Percentiles rank a stretch among this genome's conserved stretches.
Evolutionary conservation across 2,329 filamentous ascomycete genomes (phyloP).

Genomic region (Lachnellula cervina): DNA sequence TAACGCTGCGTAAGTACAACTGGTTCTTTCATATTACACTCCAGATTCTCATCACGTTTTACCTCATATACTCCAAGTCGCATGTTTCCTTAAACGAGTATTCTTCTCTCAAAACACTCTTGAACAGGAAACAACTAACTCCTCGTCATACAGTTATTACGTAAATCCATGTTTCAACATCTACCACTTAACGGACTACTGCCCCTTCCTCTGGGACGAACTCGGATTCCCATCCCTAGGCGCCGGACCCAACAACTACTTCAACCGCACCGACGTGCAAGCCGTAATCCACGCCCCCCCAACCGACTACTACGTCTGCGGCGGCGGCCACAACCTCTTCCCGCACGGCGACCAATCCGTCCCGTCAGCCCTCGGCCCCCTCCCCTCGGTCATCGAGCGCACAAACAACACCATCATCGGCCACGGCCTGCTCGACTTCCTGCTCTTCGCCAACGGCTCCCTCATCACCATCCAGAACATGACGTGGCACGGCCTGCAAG

Average conservation of each 20-base stretch:
- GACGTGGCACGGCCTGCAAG: slow-evolving; percentile 63
- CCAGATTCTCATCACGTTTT: no score
- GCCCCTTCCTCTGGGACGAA: slow-evolving; percentile 27
- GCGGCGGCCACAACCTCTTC: slow-evolving; percentile 40
- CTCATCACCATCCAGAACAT: slow-evolving; percentile 65
- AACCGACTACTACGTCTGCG: slow-evolving; percentile 48
- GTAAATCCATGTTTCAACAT: slow-evolving; percentile 61
- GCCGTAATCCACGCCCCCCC: slow-evolving; percentile 53
- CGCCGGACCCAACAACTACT: slow-evolving; percentile 52
- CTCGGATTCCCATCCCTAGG: slow-evolving; percentile 43
- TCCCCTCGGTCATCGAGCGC: slow-evolving; percentile 56
- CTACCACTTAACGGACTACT: slow-evolving; percentile 53
- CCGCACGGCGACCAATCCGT: slow-evolving; percentile 42
- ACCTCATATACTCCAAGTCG: no score
- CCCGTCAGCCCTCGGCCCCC: slow-evolving; percentile 45
- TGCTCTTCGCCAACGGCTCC: slow-evolving; percentile 59
- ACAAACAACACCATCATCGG: slow-evolving; percentile 57
- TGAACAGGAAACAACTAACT: no score
- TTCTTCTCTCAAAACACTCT: no score
- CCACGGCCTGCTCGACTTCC: slow-evolving; percentile 57
- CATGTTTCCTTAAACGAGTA: no score
- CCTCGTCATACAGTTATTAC: slow-evolving; percentile 23
- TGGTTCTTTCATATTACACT: no score
- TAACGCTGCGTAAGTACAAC: slow-evolving; percentile 36
- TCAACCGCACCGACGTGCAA: slow-evolving; percentile 58